Conservation (phyloP, 2,329 filamentous ascomycete species). For the Hymenoscyphus infarciens region DNA sequence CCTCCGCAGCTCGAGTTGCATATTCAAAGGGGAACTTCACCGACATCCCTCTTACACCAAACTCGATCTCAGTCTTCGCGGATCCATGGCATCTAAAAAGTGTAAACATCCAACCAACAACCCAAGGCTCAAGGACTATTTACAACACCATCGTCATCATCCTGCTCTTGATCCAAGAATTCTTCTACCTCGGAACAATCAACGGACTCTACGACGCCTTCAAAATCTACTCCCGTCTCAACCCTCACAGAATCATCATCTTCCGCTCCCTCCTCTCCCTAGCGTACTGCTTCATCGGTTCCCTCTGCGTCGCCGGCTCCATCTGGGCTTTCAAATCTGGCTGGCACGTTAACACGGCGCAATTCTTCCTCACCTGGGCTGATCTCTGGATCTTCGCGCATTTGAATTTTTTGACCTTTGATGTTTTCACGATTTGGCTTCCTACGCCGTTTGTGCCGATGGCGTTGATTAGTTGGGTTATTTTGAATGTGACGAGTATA, state of each 20-base stretch:
- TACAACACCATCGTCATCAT: conserved; percentile 42
- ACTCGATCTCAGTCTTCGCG: conserved; percentile 35
- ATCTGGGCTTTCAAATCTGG: conserved; percentile 44
- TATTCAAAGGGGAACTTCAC: conserved; percentile 28
- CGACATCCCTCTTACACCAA: conserved; percentile 20
- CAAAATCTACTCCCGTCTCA: conserved; percentile 26
- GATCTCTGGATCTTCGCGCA: conserved; percentile 59
- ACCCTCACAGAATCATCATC: conserved; percentile 28
- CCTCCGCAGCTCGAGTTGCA: conserved; percentile 27
- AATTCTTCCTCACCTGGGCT: conserved; percentile 57
- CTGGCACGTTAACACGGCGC: conserved; percentile 46
- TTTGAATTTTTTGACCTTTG: conserved; percentile 42
- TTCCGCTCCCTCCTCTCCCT: conserved; percentile 32
- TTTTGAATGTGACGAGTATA: conserved; percentile 58
- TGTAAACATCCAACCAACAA: conserved; percentile 35
- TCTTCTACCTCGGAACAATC: conserved; percentile 32
- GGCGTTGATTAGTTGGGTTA: conserved; percentile 55
- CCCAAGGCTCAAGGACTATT: conserved; percentile 36
- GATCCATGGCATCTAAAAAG: conserved; percentile 35
- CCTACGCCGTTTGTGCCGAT: conserved; percentile 41
- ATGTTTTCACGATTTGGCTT: conserved; percentile 37
- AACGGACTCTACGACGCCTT: conserved; percentile 32
- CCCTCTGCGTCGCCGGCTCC: conserved; percentile 39
- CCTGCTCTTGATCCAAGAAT: conserved; percentile 36
- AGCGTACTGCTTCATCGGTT: conserved; percentile 37